These are phyloP conservation scores for Bruguiera hainesii DNA, from an alignment of 441 rosid genomes.

Conservation along the genomic window DNA sequence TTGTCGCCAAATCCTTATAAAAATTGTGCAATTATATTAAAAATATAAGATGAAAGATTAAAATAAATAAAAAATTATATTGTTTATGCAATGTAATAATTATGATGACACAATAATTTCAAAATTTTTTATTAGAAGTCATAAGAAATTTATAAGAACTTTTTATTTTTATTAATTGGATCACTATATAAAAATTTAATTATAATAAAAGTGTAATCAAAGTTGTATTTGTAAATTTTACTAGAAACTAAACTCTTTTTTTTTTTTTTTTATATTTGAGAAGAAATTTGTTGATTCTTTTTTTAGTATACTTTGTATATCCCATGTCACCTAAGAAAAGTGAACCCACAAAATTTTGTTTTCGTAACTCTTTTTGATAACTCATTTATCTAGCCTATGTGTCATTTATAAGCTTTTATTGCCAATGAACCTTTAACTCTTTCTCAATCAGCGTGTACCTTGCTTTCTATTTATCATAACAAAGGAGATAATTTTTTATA, in stretches of 20 bases:
- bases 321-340: conserved; percentile 55
- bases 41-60: not conserved
- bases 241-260: conserved; percentile 50
- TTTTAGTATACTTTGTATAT: conserved; percentile 60
- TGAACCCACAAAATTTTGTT: conserved; percentile 53
- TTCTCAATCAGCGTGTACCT: conserved; percentile 52
- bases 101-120: not conserved
- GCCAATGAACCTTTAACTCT: conserved; percentile 56
- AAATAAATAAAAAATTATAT: not conserved
- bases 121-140: not conserved
- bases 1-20: not conserved
- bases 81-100: not conserved
- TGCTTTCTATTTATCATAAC: conserved; percentile 43
- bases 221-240: conserved; percentile 72
- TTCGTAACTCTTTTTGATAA: conserved; percentile 57
- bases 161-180: conserved; percentile 53
- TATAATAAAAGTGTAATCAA: conserved; percentile 77
- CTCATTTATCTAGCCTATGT: conserved; percentile 67
- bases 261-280: conserved; percentile 48
- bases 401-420: conserved; percentile 53
- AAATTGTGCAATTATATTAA: not conserved
- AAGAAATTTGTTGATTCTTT: conserved; percentile 45
- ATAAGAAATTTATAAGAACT: conserved; percentile 49
- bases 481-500: too few species aligned
- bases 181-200: conserved; percentile 25